Percentiles rank a stretch among this genome's conserved stretches.
phyloP scores from a whole-genome alignment of 1,284 basidiomycete species.

The Moesziomyces antarcticus region DNA sequence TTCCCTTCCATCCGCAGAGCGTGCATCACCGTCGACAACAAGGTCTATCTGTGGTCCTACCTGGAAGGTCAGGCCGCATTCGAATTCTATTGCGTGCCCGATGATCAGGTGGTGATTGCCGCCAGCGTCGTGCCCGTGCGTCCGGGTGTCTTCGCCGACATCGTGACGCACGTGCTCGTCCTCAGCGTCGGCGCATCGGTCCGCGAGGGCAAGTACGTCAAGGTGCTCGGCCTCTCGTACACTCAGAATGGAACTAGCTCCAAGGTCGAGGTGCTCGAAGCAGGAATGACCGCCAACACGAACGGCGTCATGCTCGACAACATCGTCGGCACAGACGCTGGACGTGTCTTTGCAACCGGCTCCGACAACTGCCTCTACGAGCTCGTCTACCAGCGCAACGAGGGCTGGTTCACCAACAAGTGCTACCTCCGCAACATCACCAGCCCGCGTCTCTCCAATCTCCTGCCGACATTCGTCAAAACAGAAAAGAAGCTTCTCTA shows the following conservation, averaged over 20 bases:
- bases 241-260: constrained; percentile 61
- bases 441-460: constrained; percentile 68
- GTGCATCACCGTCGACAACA: constrained; percentile 95
- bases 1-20: constrained; percentile 92
- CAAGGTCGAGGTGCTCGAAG: constrained; percentile 85
- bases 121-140: constrained; percentile 67
- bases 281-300: constrained; percentile 82
- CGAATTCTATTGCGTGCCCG: constrained; percentile 87
- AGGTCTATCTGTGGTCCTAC: constrained; percentile 97
- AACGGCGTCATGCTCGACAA: constrained; percentile 80
- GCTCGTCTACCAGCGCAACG: constrained; percentile 87
- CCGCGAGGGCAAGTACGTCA: constrained; percentile 75
- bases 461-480: constrained; percentile 64
- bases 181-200: constrained; percentile 76
- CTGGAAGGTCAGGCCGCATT: constrained; percentile 88
- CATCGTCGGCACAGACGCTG: constrained; percentile 81
- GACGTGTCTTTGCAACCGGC: constrained; percentile 90
- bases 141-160: constrained; percentile 85
- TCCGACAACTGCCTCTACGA: constrained; percentile 91
- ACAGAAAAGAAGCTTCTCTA: constrained; percentile 73
- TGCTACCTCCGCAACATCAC: constrained; percentile 78
- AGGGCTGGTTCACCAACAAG: constrained; percentile 90
- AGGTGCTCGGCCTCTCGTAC: constrained; percentile 84
- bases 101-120: constrained; percentile 83
- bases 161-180: constrained; percentile 88